Percentiles rank a stretch among this genome's conserved stretches.
Conservation (phyloP, 768 basidiomycete species). For the Serendipita indica region DNA sequence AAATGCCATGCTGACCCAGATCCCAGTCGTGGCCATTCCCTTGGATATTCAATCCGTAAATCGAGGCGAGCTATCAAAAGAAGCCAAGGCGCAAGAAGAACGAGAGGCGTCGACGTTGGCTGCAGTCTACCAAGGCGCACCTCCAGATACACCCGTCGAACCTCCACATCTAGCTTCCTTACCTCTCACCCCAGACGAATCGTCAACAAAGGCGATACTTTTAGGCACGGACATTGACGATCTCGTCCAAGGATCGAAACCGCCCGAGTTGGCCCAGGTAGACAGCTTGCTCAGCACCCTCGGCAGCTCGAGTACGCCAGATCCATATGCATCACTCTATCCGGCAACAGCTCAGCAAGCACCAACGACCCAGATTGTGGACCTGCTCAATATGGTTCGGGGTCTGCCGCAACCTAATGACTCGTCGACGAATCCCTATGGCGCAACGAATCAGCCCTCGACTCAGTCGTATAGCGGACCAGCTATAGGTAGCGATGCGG, state of each 20-base stretch:
- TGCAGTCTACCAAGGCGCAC: slow-evolving; percentile 54
- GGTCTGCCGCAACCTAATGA: not conserved
- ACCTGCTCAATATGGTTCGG: not conserved
- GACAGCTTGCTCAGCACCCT: no score
- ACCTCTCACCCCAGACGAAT: slow-evolving; percentile 56
- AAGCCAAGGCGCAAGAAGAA: slow-evolving; percentile 56
- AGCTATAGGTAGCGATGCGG: not conserved
- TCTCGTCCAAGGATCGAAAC: slow-evolving; percentile 7
- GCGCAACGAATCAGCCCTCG: no score
- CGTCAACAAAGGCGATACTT: slow-evolving; percentile 47
- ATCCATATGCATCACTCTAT: no score
- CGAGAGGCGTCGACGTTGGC: slow-evolving; percentile 64
- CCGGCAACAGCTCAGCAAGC: no score
- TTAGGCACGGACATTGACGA: slow-evolving; percentile 42
- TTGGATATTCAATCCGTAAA: slow-evolving; percentile 15
- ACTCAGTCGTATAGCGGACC: not conserved
- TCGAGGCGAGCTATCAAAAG: slow-evolving; percentile 54
- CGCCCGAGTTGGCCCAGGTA: no score
- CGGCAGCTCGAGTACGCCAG: no score
- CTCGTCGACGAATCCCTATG: not conserved
- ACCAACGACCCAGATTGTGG: not conserved
- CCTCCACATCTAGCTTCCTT: slow-evolving; percentile 33
- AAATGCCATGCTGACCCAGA: not conserved
- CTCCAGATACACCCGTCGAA: slow-evolving; percentile 64
- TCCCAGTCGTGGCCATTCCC: slow-evolving; percentile 34